Conservation (phyloP, 1,139 yeast species). For the Sugiyamaella castrensis region DNA sequence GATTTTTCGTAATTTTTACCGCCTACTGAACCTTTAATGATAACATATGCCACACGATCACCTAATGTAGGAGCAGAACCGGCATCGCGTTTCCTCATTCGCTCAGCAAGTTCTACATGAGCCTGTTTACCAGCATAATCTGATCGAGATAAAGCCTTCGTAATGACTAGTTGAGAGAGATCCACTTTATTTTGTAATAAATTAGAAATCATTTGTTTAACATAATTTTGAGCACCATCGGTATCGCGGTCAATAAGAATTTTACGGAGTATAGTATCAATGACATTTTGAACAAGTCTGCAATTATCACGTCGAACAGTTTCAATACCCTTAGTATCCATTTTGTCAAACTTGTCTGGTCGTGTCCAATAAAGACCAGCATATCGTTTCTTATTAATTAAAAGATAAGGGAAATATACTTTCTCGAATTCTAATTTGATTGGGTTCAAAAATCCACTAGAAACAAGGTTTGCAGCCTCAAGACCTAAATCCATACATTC, state of each 20-base stretch:
- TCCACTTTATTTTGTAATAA: conserved; percentile 88
- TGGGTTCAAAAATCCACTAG: conserved; percentile 73
- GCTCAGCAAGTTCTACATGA: conserved; percentile 91
- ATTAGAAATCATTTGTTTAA: conserved; percentile 85
- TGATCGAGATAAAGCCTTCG: conserved; percentile 84
- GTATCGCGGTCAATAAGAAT: conserved; percentile 89
- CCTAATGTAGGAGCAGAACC: conserved; percentile 97
- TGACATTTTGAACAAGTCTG: conserved; percentile 87
- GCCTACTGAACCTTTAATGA: conserved; percentile 74
- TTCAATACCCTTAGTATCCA: conserved; percentile 98
- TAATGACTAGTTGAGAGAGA: conserved; percentile 87
- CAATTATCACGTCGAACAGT: conserved; percentile 98
- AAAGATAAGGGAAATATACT: conserved; percentile 88
- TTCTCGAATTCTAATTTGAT: conserved; percentile 95
- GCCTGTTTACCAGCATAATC: conserved; percentile 97
- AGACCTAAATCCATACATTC: conserved; percentile 90
- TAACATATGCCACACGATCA: conserved; percentile 97
- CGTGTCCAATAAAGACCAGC: conserved; percentile 97
- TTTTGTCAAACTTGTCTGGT: conserved; percentile 84
- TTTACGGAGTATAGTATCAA: conserved; percentile 82
- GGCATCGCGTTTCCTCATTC: conserved; percentile 95
- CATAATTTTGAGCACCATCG: conserved; percentile 79
- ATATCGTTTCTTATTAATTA: conserved; percentile 93
- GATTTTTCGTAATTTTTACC: conserved; percentile 92
- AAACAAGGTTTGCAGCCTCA: conserved; percentile 89